A percentile compares a stretch with the other conserved stretches of the same genome.
Conservation (phyloP, 352 stramenopile species). For the Phytophthora lateralis region DNA sequence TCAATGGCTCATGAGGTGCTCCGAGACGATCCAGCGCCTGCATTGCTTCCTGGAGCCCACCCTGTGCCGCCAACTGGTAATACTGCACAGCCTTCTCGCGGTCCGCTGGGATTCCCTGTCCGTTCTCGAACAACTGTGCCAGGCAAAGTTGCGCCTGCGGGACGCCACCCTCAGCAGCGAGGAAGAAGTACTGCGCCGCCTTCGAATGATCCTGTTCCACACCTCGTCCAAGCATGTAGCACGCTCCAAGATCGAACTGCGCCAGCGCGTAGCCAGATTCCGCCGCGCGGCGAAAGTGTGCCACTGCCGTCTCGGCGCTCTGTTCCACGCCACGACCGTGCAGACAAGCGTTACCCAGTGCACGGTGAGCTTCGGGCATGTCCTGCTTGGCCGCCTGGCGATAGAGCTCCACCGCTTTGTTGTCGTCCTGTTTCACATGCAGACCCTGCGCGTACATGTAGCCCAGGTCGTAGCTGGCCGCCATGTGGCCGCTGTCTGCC, state of each 20-base stretch:
- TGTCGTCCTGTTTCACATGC: slow-evolving; percentile 62
- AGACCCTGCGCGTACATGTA: slow-evolving; percentile 78
- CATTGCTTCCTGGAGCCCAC: slow-evolving; percentile 57
- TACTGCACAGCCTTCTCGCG: slow-evolving; percentile 74
- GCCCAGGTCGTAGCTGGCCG: slow-evolving; percentile 74
- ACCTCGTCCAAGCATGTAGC: slow-evolving; percentile 77
- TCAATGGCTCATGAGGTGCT: slow-evolving; percentile 38
- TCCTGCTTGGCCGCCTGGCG: slow-evolving; percentile 53
- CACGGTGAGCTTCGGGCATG: slow-evolving; percentile 75
- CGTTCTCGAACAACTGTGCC: slow-evolving; percentile 75
- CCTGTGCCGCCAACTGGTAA: slow-evolving; percentile 70
- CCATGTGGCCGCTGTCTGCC: slow-evolving; percentile 67
- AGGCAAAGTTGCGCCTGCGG: slow-evolving; percentile 77
- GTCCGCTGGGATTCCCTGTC: slow-evolving; percentile 53
- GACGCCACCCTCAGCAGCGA: slow-evolving; percentile 62
- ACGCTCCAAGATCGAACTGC: slow-evolving; percentile 85
- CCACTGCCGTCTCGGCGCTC: slow-evolving; percentile 43
- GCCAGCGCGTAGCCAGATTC: slow-evolving; percentile 60
- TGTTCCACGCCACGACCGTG: slow-evolving; percentile 40
- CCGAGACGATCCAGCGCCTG: slow-evolving; percentile 59
- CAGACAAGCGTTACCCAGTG: slow-evolving; percentile 63
- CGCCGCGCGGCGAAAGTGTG: slow-evolving; percentile 67
- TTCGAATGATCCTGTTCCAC: slow-evolving; percentile 54
- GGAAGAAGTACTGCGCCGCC: slow-evolving; percentile 79
- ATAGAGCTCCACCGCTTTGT: slow-evolving; percentile 68